Percentiles rank a stretch among this genome's conserved stretches.
phyloP scores from a whole-genome alignment of 2,329 filamentous ascomycete genomes.

The Epichloe festucae region DNA sequence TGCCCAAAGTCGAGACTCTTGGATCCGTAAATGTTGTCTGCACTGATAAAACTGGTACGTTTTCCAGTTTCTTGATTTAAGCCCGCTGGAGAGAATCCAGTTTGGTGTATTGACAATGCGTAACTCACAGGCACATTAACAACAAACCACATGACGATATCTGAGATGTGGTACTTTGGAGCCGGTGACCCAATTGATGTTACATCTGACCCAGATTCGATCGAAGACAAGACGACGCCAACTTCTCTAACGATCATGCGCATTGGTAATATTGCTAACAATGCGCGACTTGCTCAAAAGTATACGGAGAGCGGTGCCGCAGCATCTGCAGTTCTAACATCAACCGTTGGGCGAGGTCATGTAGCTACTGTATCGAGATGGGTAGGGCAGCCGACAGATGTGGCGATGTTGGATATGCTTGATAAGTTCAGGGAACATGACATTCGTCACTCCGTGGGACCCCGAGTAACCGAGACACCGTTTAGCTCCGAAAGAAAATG shows the following conservation, averaged over 20 bases:
- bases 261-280: conserved; percentile 94
- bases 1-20: conserved; percentile 93
- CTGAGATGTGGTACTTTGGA: conserved; percentile 93
- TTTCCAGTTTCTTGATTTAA: neutral
- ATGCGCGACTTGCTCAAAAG: conserved; percentile 65
- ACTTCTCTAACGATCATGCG: conserved; percentile 71
- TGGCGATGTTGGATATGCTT: conserved; percentile 88
- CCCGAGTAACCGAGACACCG: conserved; percentile 70
- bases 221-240: conserved; percentile 50
- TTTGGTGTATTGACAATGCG: neutral
- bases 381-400: conserved; percentile 94
- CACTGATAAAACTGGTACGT: conserved; percentile 81
- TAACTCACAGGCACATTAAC: conserved; percentile 61
- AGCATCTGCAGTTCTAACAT: conserved; percentile 66
- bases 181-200: conserved; percentile 39
- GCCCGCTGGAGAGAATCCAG: neutral
- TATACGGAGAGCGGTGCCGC: conserved; percentile 59
- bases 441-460: conserved; percentile 73
- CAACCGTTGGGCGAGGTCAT: conserved; percentile 53
- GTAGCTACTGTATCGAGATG: conserved; percentile 65
- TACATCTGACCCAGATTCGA: conserved; percentile 39
- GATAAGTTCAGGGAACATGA: conserved; percentile 89
- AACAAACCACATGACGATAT: conserved; percentile 96
- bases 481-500: conserved; percentile 97
- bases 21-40: conserved; percentile 99